Conservation (phyloP, 2,329 filamentous ascomycete species). For the Chaetomium strumarium region DNA sequence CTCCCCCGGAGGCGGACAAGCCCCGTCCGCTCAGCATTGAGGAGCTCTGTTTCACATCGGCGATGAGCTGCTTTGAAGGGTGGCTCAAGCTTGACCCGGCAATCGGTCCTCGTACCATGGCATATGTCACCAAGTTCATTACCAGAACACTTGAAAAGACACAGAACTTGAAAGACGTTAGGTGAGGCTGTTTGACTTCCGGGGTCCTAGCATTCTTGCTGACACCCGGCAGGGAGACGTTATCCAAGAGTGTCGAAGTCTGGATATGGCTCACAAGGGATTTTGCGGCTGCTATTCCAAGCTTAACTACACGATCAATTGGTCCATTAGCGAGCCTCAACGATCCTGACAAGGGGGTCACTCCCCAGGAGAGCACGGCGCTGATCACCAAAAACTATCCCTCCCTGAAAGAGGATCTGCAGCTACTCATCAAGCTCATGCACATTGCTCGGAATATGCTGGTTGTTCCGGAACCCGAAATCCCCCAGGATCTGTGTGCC, state of each 20-base stretch:
- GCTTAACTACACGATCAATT: constrained; percentile 53
- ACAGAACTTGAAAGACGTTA: constrained; percentile 53
- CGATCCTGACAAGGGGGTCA: constrained; percentile 50
- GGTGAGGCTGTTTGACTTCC: constrained; percentile 35
- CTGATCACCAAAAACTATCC: constrained; percentile 59
- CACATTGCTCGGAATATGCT: constrained; percentile 60
- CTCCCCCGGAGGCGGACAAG: neutral
- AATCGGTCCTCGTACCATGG: constrained; percentile 51
- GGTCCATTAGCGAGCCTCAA: constrained; percentile 49
- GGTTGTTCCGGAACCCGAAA: constrained; percentile 58
- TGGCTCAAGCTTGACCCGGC: constrained; percentile 53
- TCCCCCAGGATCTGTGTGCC: constrained; percentile 60
- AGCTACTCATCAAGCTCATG: constrained; percentile 61
- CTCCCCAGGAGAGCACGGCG: constrained; percentile 56
- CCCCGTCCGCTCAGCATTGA: constrained; percentile 44
- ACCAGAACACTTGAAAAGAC: constrained; percentile 59
- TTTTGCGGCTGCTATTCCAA: constrained; percentile 55
- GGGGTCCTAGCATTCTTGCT: neutral
- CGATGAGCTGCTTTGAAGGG: constrained; percentile 55
- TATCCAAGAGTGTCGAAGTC: constrained; percentile 58
- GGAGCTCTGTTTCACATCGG: constrained; percentile 56
- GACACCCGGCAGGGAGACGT: constrained; percentile 42
- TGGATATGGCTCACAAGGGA: constrained; percentile 61
- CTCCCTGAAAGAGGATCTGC: constrained; percentile 55
- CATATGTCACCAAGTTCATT: constrained; percentile 52